Conservation (phyloP, 2,329 filamentous ascomycete genomes). For the Fusarium subtropicale region DNA sequence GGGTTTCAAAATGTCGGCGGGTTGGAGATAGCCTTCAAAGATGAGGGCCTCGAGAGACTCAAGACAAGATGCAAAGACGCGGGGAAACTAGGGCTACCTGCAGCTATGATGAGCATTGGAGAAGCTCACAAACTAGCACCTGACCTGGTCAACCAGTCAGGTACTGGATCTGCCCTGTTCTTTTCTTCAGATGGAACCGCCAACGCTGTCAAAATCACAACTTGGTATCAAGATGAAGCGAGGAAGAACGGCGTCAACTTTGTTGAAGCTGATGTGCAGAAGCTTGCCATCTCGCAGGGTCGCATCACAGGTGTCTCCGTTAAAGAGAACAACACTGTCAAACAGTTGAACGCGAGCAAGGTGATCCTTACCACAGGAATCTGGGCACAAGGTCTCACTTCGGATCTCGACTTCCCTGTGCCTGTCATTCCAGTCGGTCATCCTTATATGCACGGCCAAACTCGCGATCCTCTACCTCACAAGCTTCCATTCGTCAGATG, state of each 20-base stretch:
- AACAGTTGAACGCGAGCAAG: constrained; percentile 27
- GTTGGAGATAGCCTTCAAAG: constrained; percentile 36
- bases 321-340: not conserved
- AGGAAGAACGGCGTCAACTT: constrained; percentile 21
- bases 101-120: constrained; percentile 19
- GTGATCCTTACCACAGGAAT: constrained; percentile 42
- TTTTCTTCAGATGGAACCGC: constrained; percentile 41
- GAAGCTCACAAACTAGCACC: constrained; percentile 31
- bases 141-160: constrained; percentile 25
- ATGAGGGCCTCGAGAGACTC: constrained; percentile 14
- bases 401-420: constrained; percentile 26
- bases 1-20: constrained; percentile 41
- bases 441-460: constrained; percentile 36
- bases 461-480: not conserved
- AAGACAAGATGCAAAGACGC: constrained; percentile 22
- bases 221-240: constrained; percentile 33
- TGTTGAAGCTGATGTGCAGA: constrained; percentile 27
- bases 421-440: constrained; percentile 43
- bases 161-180: constrained; percentile 22
- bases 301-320: constrained; percentile 22
- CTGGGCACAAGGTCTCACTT: constrained; percentile 40
- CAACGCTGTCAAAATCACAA: constrained; percentile 29
- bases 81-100: constrained; percentile 15
- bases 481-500: constrained; percentile 35
- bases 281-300: not conserved